A percentile compares a stretch with the other conserved stretches of the same genome.
These are phyloP conservation scores for Sordariomycetes sp. DNA, from an alignment of 2,329 filamentous ascomycete species.

Conservation along the genomic window DNA sequence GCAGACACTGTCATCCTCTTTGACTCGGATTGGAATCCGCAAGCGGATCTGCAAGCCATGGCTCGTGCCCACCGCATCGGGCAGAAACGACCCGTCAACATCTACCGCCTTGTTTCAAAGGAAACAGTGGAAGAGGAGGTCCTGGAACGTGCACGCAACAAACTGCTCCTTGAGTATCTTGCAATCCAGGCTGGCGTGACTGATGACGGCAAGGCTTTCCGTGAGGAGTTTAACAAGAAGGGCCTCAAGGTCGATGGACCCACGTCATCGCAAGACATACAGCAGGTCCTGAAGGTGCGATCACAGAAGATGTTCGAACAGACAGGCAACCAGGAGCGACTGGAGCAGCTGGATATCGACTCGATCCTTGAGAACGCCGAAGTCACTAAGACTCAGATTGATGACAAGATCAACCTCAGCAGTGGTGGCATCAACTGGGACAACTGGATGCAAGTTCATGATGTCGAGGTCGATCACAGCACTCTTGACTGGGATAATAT, in stretches of 20 bases:
- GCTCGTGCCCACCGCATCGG: conserved; percentile 95
- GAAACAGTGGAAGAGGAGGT: conserved; percentile 98
- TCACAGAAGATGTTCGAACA: conserved; percentile 99
- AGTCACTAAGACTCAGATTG: conserved; percentile 90
- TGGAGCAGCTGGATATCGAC: conserved; percentile 96
- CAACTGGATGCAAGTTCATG: conserved; percentile 94
- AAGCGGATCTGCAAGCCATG: conserved; percentile 97
- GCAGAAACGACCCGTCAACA: conserved; percentile 89
- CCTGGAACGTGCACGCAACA: conserved; percentile 89
- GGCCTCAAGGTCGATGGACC: conserved; percentile 64
- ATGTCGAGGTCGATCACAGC: conserved; percentile 81
- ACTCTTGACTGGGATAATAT: conserved; percentile 93
- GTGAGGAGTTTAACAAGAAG: conserved; percentile 67
- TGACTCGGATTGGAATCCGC: conserved; percentile 98
- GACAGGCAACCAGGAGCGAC: conserved; percentile 86
- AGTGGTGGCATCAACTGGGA: conserved; percentile 77
- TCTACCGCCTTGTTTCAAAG: conserved; percentile 93
- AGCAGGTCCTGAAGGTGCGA: conserved; percentile 88
- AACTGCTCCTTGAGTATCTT: conserved; percentile 91
- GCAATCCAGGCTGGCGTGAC: conserved; percentile 96
- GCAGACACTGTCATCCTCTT: conserved; percentile 97
- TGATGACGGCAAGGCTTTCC: conserved; percentile 75
- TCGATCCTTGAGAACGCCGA: conserved; percentile 94
- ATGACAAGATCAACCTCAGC: conserved; percentile 81
- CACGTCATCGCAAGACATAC: conserved; percentile 87